Evolutionary conservation across 2,329 filamentous ascomycete species (phyloP), one percentile per base, ranked within the genome.

Genomic region (Verticillium klebahnii): DNA sequence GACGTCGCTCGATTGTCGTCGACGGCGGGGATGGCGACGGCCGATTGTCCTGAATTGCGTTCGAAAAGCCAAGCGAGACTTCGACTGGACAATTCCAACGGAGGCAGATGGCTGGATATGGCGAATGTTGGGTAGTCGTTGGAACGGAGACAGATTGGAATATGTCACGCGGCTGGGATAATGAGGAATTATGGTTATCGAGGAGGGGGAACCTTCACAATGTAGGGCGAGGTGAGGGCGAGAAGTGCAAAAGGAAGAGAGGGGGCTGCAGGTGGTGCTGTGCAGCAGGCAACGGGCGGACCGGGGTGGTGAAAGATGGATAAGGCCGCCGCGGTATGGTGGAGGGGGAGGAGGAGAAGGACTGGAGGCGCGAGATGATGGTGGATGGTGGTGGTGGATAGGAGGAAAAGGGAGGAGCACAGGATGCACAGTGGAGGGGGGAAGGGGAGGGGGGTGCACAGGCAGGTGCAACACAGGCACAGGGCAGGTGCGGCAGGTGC

Each of bases 361-460:
- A 34, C 25, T n/a, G 29, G 9, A 32, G 55, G 55, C 55, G 55
- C 55, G 55, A 57, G 55, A 37, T 34, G 55, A 34, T 57, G 55
- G 40, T 59, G 60, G 40, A 59, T 55, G 57, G 57, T 54, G 39
- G 40, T 17, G 60, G 37, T 32, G 63, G 61, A 63, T 56, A 56
- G 37, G 39, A 50, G 40, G 63, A 59, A 63, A 59, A 56, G 61
- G 59, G 57, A 50, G 52, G 61, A 58, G 60, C 59, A 56, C 40
- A 19, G 32, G 57, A 19, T 58, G 37, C 32, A 39, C 25, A 32
- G 55, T 57, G 17, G 17, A 25, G 50, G 19, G 50, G 50, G 45
- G 4, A 19, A 7, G 39, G 39, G n/a, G 5, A 8, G 17, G 55
- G 50, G 19, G 50, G 50, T 19, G 45, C 45, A 52, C 45, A 52